These are phyloP conservation scores for Aspergillus piperis DNA, from an alignment of 2,329 filamentous ascomycete genomes.

Conservation along the genomic window DNA sequence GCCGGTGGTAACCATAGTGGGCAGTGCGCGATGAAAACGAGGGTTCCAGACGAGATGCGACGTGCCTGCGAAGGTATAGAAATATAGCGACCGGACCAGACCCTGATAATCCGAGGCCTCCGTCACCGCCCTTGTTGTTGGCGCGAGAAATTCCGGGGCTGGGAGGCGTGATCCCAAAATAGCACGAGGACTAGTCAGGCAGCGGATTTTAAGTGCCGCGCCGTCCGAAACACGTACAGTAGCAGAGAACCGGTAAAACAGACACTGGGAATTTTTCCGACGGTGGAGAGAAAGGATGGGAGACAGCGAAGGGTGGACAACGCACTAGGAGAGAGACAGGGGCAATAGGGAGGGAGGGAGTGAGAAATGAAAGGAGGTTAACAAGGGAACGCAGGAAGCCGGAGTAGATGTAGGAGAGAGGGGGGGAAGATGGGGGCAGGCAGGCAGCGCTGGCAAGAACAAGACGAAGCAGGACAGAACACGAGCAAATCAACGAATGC, in stretches of 20 bases:
- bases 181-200: slow-evolving; percentile 26
- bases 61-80: slow-evolving; percentile 5
- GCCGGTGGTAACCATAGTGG: slow-evolving; percentile 41
- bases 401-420: slow-evolving; percentile 8
- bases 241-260: neutral
- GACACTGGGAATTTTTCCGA: neutral
- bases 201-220: slow-evolving; percentile 22
- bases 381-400: slow-evolving; percentile 3
- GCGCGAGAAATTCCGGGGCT: slow-evolving; percentile 34
- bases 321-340: neutral
- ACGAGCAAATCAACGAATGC: neutral
- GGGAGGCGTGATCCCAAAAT: slow-evolving; percentile 32
- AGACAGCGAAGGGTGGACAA: neutral
- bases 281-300: neutral
- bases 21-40: neutral
- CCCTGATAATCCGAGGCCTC: slow-evolving; percentile 17
- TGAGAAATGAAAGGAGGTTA: slow-evolving; percentile 9
- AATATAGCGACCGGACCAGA: slow-evolving; percentile 12
- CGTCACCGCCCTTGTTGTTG: slow-evolving; percentile 35
- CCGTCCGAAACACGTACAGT: slow-evolving; percentile 18
- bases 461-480: slow-evolving; percentile 6
- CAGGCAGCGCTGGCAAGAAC: neutral
- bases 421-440: slow-evolving; percentile 8
- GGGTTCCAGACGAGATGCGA: neutral
- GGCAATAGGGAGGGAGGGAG: slow-evolving; percentile 4